phyloP scores from a whole-genome alignment of 2,329 filamentous ascomycete species.

The Tolypocladium endophyticum region DNA sequence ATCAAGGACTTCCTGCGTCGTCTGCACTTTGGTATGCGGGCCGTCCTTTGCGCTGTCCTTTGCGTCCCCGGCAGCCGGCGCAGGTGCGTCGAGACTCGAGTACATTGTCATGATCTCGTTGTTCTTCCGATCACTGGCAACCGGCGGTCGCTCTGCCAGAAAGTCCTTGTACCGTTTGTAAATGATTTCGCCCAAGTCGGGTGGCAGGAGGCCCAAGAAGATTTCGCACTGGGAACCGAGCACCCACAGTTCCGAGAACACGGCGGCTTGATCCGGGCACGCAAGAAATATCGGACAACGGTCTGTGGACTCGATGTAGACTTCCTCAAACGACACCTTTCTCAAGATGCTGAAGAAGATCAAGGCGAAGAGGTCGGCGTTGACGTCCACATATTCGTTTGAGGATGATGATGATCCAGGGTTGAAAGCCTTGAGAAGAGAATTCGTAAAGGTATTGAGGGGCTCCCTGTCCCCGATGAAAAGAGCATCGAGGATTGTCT shows the following conservation, averaged over 20 bases:
- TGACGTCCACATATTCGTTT: conserved; percentile 26
- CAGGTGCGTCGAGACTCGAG: conserved; percentile 14
- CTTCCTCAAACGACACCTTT: conserved; percentile 47
- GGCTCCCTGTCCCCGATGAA: conserved; percentile 16
- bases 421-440: conserved; percentile 22
- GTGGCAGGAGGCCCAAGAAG: conserved; percentile 47
- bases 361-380: conserved; percentile 44
- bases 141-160: conserved; percentile 14
- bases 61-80: neutral
- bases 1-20: conserved; percentile 5
- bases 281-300: conserved; percentile 50
- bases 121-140: conserved; percentile 10
- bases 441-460: conserved; percentile 24
- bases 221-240: conserved; percentile 52
- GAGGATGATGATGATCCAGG: conserved; percentile 9
- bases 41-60: neutral
- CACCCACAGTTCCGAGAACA: conserved; percentile 53
- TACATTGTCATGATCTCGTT: conserved; percentile 24
- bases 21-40: neutral
- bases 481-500: conserved; percentile 15
- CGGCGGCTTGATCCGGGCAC: conserved; percentile 52
- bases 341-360: conserved; percentile 47
- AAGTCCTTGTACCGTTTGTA: conserved; percentile 19
- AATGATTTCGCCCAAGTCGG: conserved; percentile 33
- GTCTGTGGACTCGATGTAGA: conserved; percentile 52